These are phyloP conservation scores for Yamadazyma tumulicola DNA, from an alignment of 805 yeast genomes.

Conservation along the genomic window DNA sequence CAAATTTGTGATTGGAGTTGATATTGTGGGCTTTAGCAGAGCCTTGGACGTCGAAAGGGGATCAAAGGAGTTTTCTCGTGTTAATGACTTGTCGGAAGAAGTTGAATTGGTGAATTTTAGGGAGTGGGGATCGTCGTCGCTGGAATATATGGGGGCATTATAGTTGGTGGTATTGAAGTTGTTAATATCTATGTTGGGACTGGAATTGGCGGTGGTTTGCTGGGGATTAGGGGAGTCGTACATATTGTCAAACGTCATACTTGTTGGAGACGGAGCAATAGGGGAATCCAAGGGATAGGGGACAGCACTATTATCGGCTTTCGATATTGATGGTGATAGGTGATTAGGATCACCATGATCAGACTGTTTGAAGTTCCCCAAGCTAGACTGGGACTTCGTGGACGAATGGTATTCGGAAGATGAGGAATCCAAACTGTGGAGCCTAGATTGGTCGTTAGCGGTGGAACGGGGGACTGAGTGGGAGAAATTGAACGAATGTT, in stretches of 20 bases:
- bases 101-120: not conserved
- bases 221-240: conserved; percentile 2
- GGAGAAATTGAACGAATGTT: not conserved
- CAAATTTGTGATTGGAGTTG: conserved; percentile 15
- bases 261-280: conserved; percentile 12
- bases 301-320: not conserved
- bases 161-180: conserved; percentile 5
- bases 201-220: too few relatives aligned
- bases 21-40: conserved; percentile 12
- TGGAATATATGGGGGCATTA: conserved; percentile 1
- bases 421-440: not conserved
- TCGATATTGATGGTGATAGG: conserved; percentile 1
- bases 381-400: conserved; percentile 6
- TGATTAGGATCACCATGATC: not conserved
- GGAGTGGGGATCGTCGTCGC: not conserved
- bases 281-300: conserved; percentile 17
- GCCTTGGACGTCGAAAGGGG: conserved; percentile 8
- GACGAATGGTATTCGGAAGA: conserved; percentile 16
- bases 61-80: conserved; percentile 9
- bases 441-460: not conserved
- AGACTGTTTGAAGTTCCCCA: conserved; percentile 1
- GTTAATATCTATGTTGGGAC: too few relatives aligned
- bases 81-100: conserved; percentile 1
- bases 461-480: not conserved
- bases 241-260: conserved; percentile 3